Evolutionary conservation across 345 rosid genomes (phyloP).

Genomic region (Ceriops zippeliana): DNA sequence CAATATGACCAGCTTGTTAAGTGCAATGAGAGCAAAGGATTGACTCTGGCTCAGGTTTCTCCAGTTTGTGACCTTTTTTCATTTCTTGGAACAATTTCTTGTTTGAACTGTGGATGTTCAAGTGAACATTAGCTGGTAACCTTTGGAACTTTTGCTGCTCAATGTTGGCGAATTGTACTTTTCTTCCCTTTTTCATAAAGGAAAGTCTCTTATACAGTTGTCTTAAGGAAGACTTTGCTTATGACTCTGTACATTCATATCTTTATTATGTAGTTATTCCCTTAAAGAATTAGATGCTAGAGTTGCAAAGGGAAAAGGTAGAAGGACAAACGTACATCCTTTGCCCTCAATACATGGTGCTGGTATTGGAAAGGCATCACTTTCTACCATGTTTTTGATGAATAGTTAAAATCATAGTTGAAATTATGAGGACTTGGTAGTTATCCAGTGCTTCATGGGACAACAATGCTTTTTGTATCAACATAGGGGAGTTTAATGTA

Average conservation of each 20-base stretch:
- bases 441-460: not conserved
- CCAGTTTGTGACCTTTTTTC: not conserved
- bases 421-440: not conserved
- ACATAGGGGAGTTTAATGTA: no score
- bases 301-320: not conserved
- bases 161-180: not conserved
- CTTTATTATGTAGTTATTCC: not conserved
- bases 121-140: no score
- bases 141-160: no score
- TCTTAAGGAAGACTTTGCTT: not conserved
- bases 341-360: not conserved
- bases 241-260: not conserved
- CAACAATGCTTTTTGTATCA: not conserved
- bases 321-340: not conserved
- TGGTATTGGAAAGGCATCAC: not conserved
- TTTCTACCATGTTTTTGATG: not conserved
- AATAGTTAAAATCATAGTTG: not conserved
- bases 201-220: not conserved
- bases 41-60: slow-evolving; percentile 78
- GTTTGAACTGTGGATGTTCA: no score
- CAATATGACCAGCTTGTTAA: slow-evolving; percentile 76
- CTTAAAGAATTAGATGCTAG: not conserved
- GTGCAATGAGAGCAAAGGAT: slow-evolving; percentile 58
- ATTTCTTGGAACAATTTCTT: not conserved
- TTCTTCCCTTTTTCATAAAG: not conserved